Conservation (phyloP, 1,139 yeast species). For the Petasospora rhodanensis region DNA sequence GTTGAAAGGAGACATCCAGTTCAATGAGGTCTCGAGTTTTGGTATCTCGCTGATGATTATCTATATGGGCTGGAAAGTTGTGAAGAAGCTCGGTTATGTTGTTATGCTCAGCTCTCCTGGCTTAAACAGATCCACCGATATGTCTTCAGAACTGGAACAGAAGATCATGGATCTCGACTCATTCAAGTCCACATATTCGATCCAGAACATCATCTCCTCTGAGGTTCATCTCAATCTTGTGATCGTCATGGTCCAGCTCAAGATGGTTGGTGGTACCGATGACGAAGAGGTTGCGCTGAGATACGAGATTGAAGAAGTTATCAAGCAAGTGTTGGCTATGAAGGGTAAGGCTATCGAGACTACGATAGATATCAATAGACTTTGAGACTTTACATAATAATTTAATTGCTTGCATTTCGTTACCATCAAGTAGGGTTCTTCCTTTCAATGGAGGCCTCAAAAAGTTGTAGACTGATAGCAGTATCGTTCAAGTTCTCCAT, state of each 20-base stretch:
- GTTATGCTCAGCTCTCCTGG: slow-evolving; percentile 51
- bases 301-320: slow-evolving; percentile 47
- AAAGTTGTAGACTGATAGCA: slow-evolving; percentile 64
- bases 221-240: slow-evolving; percentile 58
- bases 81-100: slow-evolving; percentile 47
- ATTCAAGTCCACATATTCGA: slow-evolving; percentile 44
- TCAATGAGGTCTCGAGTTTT: slow-evolving; percentile 49
- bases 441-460: slow-evolving; percentile 67
- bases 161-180: slow-evolving; percentile 42
- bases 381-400: too few species aligned
- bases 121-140: slow-evolving; percentile 35
- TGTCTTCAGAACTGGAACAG: slow-evolving; percentile 37
- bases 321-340: slow-evolving; percentile 30
- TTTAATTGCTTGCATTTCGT: slow-evolving; percentile 19
- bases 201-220: slow-evolving; percentile 49
- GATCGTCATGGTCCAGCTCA: slow-evolving; percentile 50
- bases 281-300: slow-evolving; percentile 61
- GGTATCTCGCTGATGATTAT: slow-evolving; percentile 46
- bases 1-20: slow-evolving; percentile 32
- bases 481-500: slow-evolving; percentile 54
- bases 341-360: slow-evolving; percentile 38
- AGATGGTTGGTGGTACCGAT: slow-evolving; percentile 64
- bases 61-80: slow-evolving; percentile 51
- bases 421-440: slow-evolving; percentile 51
- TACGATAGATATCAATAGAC: slow-evolving; percentile 57